Base-by-base conservation (phyloP, 2,329 filamentous ascomycete species). In the Sclerotinia nivalis region DNA sequence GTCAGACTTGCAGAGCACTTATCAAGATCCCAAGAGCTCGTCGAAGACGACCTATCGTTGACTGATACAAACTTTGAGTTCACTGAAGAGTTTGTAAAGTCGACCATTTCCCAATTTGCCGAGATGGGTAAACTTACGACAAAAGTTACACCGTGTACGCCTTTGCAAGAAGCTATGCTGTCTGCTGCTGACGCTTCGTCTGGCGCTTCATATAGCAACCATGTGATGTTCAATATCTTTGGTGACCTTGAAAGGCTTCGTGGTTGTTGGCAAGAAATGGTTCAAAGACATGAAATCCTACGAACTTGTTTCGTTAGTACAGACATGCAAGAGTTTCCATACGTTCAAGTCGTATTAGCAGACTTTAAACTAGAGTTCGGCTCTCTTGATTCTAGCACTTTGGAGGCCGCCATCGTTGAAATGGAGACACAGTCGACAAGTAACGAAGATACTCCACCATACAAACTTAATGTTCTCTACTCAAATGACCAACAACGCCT, bases 101-200 rank as follows among this genome's bases (percentile, higher is more conserved):
- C 69, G 9, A 77, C 72, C 7, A 69, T 64, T 1, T 50, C 67
- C 5, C 66, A 45, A 2, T 78, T 79, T 66, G n/a, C 62, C 20
- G 45, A 66, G 18, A 64, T 58, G 37, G 72, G 76, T 31, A 73
- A 79, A 6, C 58, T 74, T 0, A 81, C 91, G 3, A 80, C 85
- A 43, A 83, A 81, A 1, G 83, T 97, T 12, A 80, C 94, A 7
- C 93, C 93, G 0, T 97, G 94, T 77, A 96, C 93, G 1, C 91
- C 93, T 0, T 81, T 97, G 0, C 94, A 97, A 78, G 91, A 96
- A 81, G 91, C 90, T 0, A 97, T 97, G 93, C 83, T 97, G 0
- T 89, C 88, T 3, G 86, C 87, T 12, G 80, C 80, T 37, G 74
- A 78, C 5, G 80, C 80, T 75, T 82, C 72, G 2, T 79, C 79